Evolutionary conservation across 257 asterid species (phyloP).

Genomic region (Przewalskia tangutica): DNA sequence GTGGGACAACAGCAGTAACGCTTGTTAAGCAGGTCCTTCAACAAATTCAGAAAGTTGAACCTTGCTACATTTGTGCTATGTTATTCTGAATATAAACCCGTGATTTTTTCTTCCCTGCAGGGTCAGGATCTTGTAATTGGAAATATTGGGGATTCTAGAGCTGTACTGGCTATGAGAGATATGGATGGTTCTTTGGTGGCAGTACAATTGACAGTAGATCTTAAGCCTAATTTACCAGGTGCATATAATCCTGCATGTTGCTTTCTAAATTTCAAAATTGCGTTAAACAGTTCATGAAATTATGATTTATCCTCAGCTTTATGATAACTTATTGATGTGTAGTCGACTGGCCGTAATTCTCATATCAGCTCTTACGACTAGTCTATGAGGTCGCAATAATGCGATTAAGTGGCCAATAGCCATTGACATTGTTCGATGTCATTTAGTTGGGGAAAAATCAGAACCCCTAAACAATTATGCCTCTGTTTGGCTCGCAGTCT

Average conservation of each 20-base stretch:
- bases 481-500: background rate
- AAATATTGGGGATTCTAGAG: constrained; percentile 6
- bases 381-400: background rate
- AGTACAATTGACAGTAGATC: constrained; percentile 4
- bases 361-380: background rate
- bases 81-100: no score
- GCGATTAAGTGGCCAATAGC: background rate
- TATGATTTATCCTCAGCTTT: background rate
- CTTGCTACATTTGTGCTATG: background rate
- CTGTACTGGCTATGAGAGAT: background rate
- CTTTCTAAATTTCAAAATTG: background rate
- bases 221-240: constrained; percentile 1
- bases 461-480: background rate
- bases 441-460: background rate
- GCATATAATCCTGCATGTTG: background rate
- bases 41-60: background rate
- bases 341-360: background rate
- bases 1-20: constrained; percentile 4
- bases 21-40: constrained; percentile 5
- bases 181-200: constrained; percentile 2
- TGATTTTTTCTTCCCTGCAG: background rate
- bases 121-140: constrained; percentile 2
- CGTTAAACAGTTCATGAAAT: background rate
- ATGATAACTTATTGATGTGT: background rate
- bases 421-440: background rate